Evolutionary conservation across 106 monocot genomes (phyloP), one percentile per base, ranked within the genome.

Genomic region (Vanilla planifolia): DNA sequence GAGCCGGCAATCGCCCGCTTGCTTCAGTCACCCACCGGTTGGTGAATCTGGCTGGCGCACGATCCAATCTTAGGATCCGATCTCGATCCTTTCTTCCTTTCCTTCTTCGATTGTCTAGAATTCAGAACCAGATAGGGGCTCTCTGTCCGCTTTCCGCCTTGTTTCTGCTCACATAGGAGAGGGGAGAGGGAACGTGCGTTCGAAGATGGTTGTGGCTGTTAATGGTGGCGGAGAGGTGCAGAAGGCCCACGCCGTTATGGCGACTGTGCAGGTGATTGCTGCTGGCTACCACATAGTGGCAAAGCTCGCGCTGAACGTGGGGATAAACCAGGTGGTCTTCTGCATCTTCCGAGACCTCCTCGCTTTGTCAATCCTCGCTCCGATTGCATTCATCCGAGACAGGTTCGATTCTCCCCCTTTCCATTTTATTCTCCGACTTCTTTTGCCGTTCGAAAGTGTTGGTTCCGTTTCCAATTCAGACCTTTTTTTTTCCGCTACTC

Each of bases 241-340:
- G 48, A 57, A 33, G 63, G 81, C 77, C 30, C 81, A 81, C 47
- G 63, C 48, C 4, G 58, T 68, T 43, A 72, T 81, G 81, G 76
- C 53, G 16, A 7, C 62, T 19, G 64, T 67, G 3, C 75, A 75
- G 69, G 36, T 77, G 43, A 41, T 73, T 20, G 28, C 20, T 47
- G 81, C 47, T 2, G 77, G 81, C 10, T 82, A 82, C 61, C 77
- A 82, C 60, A 77, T 82, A 11, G 65, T 82, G 29, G 59, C 81
- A 8, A 82, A 82, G 69, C 30, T 61, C 14, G 81, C 77, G 22
- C 77, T 82, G 30, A 73, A 82, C 61, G 76, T 77, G 30, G 81
- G 81, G 23, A 52, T 82, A 33, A 82, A 82, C 55, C 73, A 58
- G 32, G 58, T 82, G 29, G 65, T 68, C 41, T 77, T 82, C 73